A percentile compares a stretch with the other conserved stretches of the same genome.
phyloP scores from a whole-genome alignment of 2,329 filamentous ascomycete genomes.

The Talaromyces sp. region DNA sequence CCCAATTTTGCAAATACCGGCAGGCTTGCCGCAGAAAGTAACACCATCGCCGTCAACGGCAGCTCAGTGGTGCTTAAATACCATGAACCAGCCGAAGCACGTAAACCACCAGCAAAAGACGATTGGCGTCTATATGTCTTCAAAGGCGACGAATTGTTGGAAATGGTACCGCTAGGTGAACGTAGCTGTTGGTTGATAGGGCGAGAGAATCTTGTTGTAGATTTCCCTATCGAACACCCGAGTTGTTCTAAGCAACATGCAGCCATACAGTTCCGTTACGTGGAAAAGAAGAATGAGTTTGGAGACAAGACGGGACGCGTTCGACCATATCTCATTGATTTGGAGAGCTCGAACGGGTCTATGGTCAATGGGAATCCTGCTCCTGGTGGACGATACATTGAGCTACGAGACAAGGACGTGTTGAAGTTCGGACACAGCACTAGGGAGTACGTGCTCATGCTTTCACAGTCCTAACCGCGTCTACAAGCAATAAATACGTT shows the following conservation, averaged over 20 bases:
- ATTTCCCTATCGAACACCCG: constrained; percentile 81
- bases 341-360: constrained; percentile 92
- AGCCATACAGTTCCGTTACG: constrained; percentile 85
- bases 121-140: constrained; percentile 91
- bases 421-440: constrained; percentile 82
- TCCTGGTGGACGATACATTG: constrained; percentile 74
- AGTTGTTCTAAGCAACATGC: constrained; percentile 95
- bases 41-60: constrained; percentile 60
- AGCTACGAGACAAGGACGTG: constrained; percentile 85
- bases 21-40: constrained; percentile 80
- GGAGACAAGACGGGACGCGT: constrained; percentile 77
- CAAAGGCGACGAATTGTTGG: constrained; percentile 74
- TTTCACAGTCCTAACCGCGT: constrained; percentile 45
- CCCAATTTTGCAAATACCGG: constrained; percentile 83
- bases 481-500: not conserved
- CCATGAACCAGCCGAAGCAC: constrained; percentile 88
- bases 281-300: constrained; percentile 78
- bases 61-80: constrained; percentile 86
- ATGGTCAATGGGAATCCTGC: constrained; percentile 71
- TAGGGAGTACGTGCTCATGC: constrained; percentile 93
- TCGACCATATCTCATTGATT: constrained; percentile 85
- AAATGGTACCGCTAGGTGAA: constrained; percentile 71
- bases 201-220: constrained; percentile 73
- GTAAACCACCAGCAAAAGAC: constrained; percentile 75
- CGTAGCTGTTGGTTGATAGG: constrained; percentile 91